Evolutionary conservation across 2,329 filamentous ascomycete species (phyloP), one percentile per base, ranked within the genome.

Genomic region (Corniculantispora saksenae): DNA sequence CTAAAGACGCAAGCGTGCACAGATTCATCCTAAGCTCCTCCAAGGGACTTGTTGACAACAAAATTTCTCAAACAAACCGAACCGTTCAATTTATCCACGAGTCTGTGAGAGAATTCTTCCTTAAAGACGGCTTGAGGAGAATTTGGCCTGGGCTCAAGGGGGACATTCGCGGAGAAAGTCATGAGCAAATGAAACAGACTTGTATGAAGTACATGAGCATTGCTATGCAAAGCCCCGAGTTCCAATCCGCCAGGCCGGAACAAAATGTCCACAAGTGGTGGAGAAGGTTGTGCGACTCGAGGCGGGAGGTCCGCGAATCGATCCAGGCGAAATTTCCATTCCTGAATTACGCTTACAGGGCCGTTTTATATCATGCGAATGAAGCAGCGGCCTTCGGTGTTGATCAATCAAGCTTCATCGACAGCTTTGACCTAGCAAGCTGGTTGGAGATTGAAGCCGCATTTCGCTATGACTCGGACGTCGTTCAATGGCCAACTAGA

Each of bases 41-140:
- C 0, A 84, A 83, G 67, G 82, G 83, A 0, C 75, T 84, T 19
- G 78, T 76, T 0, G 80, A 83, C 63, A 63, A 75, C 1, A 79
- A 75, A 0, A 74, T 70, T 32, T 67, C 70, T 38, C 7, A 38
- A n/a, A 38, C 29, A 12, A 29, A 25, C 10, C 38, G 32, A 9
- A 23, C 4, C 1, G 76, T 83, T 2, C 82, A 83, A 63, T 83
- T 57, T 67, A 84, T 85, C 8, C 83, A 86, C 45, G 81, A 84
- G 67, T 82, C 82, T 0, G 81, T 85, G 0, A 70, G 77, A 3
- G 82, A 84, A 9, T 84, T 82, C 35, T 70, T 85, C 0, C 48
- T 81, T 0, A 74, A 77, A 1, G 35, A 32, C 1, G 77, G 80
- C 0, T 63, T 79, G 0, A 40, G n/a, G 0, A 23, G 40, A 1